A percentile compares a stretch with the other conserved stretches of the same genome.
phyloP scores from a whole-genome alignment of 495 filamentous ascomycete species.

The Patellaria atrata region DNA sequence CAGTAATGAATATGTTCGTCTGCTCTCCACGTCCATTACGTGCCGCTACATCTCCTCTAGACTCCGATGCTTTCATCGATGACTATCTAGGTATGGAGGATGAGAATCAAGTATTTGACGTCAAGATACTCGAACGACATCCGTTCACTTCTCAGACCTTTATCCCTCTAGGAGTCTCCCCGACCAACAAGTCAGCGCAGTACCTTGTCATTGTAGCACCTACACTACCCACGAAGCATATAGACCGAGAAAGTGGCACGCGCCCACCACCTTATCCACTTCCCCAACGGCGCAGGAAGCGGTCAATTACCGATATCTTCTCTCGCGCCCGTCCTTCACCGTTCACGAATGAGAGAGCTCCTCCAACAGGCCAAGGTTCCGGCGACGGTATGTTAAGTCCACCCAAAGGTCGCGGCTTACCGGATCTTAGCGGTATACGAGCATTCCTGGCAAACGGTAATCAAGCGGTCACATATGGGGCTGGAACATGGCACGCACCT shows the following conservation, averaged over 20 bases:
- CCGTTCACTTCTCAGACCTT: conserved; percentile 92
- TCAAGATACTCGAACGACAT: conserved; percentile 77
- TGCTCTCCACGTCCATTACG: conserved; percentile 55
- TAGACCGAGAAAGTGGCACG: conserved; percentile 1
- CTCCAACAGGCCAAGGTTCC: conserved; percentile 11
- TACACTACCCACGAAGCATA: conserved; percentile 26
- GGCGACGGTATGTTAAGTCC: conserved; percentile 19
- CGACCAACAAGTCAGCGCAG: conserved; percentile 23
- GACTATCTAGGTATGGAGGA: not conserved
- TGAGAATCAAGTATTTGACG: conserved; percentile 38
- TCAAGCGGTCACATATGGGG: conserved; percentile 82
- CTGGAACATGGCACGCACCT: conserved; percentile 93
- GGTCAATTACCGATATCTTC: conserved; percentile 22
- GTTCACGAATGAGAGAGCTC: conserved; percentile 25
- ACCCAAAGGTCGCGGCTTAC: conserved; percentile 44
- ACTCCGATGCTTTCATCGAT: no score
- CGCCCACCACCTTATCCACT: conserved; percentile 29
- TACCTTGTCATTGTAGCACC: conserved; percentile 92
- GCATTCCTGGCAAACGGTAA: conserved; percentile 69
- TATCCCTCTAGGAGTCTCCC: conserved; percentile 52
- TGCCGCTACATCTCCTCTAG: not conserved
- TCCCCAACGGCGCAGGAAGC: conserved; percentile 24
- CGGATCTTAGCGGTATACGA: conserved; percentile 52
- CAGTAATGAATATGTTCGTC: conserved; percentile 77
- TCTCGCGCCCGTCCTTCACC: conserved; percentile 26